phyloP scores from a whole-genome alignment of 2,329 filamentous ascomycete species.

The Colletotrichum acutatum region DNA sequence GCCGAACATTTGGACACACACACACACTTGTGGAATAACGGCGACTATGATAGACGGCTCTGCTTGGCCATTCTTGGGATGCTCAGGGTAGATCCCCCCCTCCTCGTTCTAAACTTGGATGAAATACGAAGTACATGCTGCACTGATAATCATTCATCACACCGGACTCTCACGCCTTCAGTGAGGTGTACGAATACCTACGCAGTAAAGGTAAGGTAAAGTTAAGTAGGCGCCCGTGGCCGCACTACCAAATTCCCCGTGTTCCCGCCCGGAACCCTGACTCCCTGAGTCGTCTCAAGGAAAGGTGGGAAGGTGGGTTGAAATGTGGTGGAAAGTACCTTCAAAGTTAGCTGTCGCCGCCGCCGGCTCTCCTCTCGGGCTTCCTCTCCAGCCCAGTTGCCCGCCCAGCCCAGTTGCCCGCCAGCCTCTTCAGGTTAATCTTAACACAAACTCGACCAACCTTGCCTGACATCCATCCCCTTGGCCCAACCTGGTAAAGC shows the following conservation, averaged over 20 bases:
- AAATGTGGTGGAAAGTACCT: background rate
- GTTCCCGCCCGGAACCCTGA: constrained; percentile 21
- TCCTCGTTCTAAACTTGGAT: background rate
- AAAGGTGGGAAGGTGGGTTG: too few relatives aligned
- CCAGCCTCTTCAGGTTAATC: background rate
- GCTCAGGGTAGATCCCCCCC: background rate
- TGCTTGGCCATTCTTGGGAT: background rate
- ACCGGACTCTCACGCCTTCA: background rate
- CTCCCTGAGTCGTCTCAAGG: background rate
- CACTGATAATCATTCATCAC: background rate
- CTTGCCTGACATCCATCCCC: background rate
- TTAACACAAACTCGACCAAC: background rate
- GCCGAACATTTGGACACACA: background rate
- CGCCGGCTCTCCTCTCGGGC: background rate
- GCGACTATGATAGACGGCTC: background rate
- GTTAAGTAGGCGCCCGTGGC: background rate
- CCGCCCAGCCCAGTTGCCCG: background rate
- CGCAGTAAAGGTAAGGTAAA: too few relatives aligned
- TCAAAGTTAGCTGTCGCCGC: background rate
- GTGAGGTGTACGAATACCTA: too few relatives aligned
- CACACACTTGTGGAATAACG: background rate
- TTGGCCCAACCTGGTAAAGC: constrained; percentile 18
- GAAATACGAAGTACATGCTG: background rate
- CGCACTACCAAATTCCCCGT: constrained; percentile 14
- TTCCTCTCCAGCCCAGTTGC: background rate